Evolutionary conservation across 2,329 filamentous ascomycete genomes (phyloP).

Genomic region (Fusarium cicatricum): DNA sequence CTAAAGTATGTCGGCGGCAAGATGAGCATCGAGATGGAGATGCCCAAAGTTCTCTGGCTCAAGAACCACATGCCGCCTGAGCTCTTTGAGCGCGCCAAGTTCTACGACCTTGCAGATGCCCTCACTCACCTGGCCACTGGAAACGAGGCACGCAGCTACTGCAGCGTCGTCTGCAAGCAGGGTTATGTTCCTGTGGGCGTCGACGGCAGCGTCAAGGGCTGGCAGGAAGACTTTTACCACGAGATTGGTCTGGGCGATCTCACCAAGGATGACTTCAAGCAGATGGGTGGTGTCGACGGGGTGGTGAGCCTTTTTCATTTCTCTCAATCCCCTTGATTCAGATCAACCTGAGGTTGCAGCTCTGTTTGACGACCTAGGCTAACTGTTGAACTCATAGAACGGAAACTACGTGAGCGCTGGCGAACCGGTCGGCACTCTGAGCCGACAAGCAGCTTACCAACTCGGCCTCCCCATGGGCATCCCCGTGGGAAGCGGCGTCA

Average conservation of each 20-base stretch:
- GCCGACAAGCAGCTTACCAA: conserved; percentile 81
- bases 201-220: conserved; percentile 95
- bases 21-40: conserved; percentile 99
- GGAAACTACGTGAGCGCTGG: conserved; percentile 91
- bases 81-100: conserved; percentile 91
- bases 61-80: conserved; percentile 98
- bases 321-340: conserved; percentile 11
- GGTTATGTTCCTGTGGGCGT: conserved; percentile 97
- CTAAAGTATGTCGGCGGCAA: conserved; percentile 95
- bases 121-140: conserved; percentile 95
- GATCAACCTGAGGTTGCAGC: background rate
- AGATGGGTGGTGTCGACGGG: conserved; percentile 93
- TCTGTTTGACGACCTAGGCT: conserved; percentile 5
- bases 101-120: conserved; percentile 93
- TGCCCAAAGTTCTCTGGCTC: conserved; percentile 97
- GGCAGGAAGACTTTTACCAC: conserved; percentile 93
- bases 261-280: conserved; percentile 85
- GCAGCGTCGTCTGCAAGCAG: conserved; percentile 97
- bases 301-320: conserved; percentile 72
- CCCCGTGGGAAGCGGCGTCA: conserved; percentile 93
- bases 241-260: conserved; percentile 89
- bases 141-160: conserved; percentile 90
- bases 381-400: conserved; percentile 66
- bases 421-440: conserved; percentile 86
- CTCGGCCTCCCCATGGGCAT: conserved; percentile 88